A percentile compares a stretch with the other conserved stretches of the same genome.
These are phyloP conservation scores for Ceratobasidium sp. DNA, from an alignment of 1,284 basidiomycete genomes.

Conservation along the genomic window DNA sequence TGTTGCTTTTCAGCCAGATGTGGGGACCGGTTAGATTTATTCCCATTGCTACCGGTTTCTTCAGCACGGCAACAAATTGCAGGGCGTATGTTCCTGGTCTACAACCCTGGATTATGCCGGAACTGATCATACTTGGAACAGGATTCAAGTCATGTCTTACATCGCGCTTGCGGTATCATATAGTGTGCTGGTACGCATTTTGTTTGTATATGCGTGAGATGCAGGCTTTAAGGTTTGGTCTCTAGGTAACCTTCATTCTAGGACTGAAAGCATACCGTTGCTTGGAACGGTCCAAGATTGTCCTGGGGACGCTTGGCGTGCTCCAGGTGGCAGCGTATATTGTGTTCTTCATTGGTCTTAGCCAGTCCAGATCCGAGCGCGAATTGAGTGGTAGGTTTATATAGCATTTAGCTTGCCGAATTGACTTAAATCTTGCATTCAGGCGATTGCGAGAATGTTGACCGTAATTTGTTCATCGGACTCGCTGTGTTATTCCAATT, in stretches of 20 bases:
- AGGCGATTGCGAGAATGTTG: constrained; percentile 54
- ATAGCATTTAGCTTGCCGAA: neutral
- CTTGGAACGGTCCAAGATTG: constrained; percentile 62
- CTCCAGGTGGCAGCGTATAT: constrained; percentile 56
- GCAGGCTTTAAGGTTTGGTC: neutral
- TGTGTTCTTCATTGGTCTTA: constrained; percentile 56
- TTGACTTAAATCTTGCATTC: constrained; percentile 12
- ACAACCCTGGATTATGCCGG: constrained; percentile 48
- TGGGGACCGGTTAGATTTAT: constrained; percentile 59
- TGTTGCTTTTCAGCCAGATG: constrained; percentile 63
- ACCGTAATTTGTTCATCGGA: constrained; percentile 54
- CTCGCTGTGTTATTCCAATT: constrained; percentile 61
- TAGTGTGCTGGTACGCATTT: constrained; percentile 56
- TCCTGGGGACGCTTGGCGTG: constrained; percentile 50
- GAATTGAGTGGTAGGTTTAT: constrained; percentile 57
- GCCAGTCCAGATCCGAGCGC: constrained; percentile 52
- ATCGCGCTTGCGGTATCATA: constrained; percentile 55
- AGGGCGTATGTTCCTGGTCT: constrained; percentile 49
- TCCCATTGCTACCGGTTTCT: constrained; percentile 58
- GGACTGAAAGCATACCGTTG: constrained; percentile 73
- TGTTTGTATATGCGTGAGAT: neutral
- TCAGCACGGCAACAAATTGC: constrained; percentile 54
- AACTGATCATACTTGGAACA: constrained; percentile 44
- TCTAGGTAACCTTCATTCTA: constrained; percentile 67
- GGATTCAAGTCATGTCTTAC: constrained; percentile 54